Conservation (phyloP, 345 rosid species). For the Syzygium aqueum region DNA sequence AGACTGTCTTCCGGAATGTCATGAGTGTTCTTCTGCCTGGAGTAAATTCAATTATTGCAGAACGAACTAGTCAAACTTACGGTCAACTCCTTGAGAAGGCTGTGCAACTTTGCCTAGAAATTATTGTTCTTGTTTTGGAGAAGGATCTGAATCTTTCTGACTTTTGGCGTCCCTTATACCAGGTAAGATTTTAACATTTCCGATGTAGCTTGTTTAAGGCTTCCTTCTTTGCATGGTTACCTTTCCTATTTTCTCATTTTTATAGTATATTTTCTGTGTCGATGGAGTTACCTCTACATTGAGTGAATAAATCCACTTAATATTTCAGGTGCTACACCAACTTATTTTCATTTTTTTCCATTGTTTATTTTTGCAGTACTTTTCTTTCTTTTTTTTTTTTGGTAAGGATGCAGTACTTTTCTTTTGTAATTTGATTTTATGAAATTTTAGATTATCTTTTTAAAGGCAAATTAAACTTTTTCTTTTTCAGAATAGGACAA, state of each 20-base stretch:
- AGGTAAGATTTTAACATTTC: constrained; percentile 26
- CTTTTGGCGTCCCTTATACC: constrained; percentile 92
- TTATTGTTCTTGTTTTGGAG: constrained; percentile 67
- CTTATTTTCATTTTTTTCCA: background rate
- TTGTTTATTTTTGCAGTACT: background rate
- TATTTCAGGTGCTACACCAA: background rate
- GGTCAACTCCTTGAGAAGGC: constrained; percentile 87
- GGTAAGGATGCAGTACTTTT: background rate
- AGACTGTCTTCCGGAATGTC: constrained; percentile 73
- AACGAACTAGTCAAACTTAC: constrained; percentile 62
- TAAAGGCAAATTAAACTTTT: background rate
- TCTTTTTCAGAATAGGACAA: background rate
- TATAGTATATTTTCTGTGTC: background rate
- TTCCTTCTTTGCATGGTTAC: background rate
- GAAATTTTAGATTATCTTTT: background rate
- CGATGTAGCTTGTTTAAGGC: background rate
- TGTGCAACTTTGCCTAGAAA: constrained; percentile 80
- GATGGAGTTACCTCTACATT: background rate
- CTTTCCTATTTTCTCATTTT: background rate
- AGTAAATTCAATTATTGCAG: constrained; percentile 63
- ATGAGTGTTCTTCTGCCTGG: constrained; percentile 84
- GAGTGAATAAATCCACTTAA: background rate
- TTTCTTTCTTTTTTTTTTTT: too few relatives aligned
- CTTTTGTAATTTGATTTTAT: background rate
- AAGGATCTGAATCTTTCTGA: constrained; percentile 76